Conservation (phyloP, 345 rosid species). For the Eucalyptus victrix region DNA sequence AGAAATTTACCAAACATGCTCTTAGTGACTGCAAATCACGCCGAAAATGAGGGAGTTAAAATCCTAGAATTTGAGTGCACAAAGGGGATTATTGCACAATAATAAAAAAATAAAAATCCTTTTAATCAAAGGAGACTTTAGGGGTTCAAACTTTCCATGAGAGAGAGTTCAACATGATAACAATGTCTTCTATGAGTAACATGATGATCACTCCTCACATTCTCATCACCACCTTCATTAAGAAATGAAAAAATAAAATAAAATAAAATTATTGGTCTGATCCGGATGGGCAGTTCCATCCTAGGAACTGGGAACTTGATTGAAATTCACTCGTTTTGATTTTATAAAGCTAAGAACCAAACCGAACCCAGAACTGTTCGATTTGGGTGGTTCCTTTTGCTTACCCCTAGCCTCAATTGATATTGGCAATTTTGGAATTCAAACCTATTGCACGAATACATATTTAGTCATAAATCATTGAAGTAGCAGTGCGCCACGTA, state of each 20-base stretch:
- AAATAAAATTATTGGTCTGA: background rate
- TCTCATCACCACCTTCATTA: background rate
- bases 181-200: background rate
- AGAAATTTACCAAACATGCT: background rate
- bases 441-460: background rate
- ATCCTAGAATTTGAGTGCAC: background rate
- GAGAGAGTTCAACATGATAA: background rate
- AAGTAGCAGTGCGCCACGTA: rapidly evolving
- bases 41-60: background rate
- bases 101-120: background rate
- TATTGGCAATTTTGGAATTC: background rate
- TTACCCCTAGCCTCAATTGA: background rate
- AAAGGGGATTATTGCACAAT: background rate
- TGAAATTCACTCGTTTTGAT: background rate
- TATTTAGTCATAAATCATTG: background rate
- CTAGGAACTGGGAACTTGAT: rapidly evolving
- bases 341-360: too few species aligned
- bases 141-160: background rate
- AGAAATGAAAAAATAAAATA: too few species aligned
- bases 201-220: background rate
- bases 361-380: rapidly evolving
- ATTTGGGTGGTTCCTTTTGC: background rate
- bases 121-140: too few species aligned
- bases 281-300: background rate
- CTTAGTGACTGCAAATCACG: background rate